A percentile compares a stretch with the other conserved stretches of the same genome.
phyloP scores from a whole-genome alignment of 116 monocot genomes.

The Papilionanthe hybrid region DNA sequence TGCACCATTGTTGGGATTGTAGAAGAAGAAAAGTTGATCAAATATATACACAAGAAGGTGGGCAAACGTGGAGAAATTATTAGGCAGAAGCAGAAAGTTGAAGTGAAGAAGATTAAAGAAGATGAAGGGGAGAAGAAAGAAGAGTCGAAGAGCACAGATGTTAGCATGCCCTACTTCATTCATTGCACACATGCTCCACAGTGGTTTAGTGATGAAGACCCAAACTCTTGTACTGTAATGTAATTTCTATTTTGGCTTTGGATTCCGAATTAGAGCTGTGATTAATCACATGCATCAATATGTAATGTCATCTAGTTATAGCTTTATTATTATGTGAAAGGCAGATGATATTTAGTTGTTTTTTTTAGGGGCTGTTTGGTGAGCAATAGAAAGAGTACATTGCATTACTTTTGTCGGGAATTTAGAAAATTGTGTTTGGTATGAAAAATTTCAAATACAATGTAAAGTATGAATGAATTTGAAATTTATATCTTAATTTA shows the following conservation, averaged over 20 bases:
- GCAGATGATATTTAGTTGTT: no score
- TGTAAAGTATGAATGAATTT: no score
- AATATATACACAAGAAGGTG: conserved; percentile 41
- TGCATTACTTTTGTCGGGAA: no score
- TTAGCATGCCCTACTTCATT: conserved; percentile 48
- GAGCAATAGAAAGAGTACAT: no score
- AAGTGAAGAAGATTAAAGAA: conserved; percentile 6
- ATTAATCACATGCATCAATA: no score
- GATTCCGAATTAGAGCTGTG: background rate
- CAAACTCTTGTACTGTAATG: conserved; percentile 46
- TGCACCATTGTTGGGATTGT: conserved; percentile 53
- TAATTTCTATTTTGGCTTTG: background rate
- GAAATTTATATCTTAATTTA: no score
- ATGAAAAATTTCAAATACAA: no score
- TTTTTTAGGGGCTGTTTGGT: no score
- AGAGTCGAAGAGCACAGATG: conserved; percentile 21
- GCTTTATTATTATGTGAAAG: no score
- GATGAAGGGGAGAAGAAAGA: background rate
- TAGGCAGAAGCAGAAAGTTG: conserved; percentile 16
- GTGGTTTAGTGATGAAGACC: conserved; percentile 43
- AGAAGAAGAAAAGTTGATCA: conserved; percentile 46
- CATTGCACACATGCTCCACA: conserved; percentile 48
- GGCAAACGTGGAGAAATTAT: conserved; percentile 48
- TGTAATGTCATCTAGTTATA: no score
- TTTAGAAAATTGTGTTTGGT: no score